Evolutionary conservation across 2,329 filamentous ascomycete genomes (phyloP).

Genomic region (Fusarium torreyae): DNA sequence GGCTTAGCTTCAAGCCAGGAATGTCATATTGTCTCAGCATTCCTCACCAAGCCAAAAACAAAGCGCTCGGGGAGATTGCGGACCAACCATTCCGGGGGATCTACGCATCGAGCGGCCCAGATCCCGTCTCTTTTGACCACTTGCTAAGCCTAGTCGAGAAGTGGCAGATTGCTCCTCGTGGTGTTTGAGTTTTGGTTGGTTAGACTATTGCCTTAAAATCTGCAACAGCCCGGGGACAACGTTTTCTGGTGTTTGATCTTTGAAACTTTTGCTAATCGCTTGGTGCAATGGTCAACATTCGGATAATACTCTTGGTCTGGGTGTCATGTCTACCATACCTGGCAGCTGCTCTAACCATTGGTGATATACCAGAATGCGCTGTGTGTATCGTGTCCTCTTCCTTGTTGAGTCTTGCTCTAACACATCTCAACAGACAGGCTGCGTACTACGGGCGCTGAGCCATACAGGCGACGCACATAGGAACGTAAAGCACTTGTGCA

Average conservation of each 20-base stretch:
- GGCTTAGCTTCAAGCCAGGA: neutral
- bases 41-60: neutral
- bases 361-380: conserved; percentile 10
- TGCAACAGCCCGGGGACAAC: neutral
- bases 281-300: neutral
- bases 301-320: neutral
- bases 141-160: neutral
- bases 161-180: neutral
- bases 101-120: neutral
- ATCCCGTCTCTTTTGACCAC: neutral
- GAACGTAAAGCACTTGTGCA: conserved; percentile 1
- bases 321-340: neutral
- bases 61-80: neutral
- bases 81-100: neutral
- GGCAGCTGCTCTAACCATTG: neutral
- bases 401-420: neutral
- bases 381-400: neutral
- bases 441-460: neutral
- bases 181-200: neutral
- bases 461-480: neutral
- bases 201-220: neutral
- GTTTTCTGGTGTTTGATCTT: neutral
- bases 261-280: neutral
- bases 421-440: neutral
- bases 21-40: neutral